These are phyloP conservation scores for Trametopsis cervina DNA, from an alignment of 768 basidiomycete species.

Conservation along the genomic window DNA sequence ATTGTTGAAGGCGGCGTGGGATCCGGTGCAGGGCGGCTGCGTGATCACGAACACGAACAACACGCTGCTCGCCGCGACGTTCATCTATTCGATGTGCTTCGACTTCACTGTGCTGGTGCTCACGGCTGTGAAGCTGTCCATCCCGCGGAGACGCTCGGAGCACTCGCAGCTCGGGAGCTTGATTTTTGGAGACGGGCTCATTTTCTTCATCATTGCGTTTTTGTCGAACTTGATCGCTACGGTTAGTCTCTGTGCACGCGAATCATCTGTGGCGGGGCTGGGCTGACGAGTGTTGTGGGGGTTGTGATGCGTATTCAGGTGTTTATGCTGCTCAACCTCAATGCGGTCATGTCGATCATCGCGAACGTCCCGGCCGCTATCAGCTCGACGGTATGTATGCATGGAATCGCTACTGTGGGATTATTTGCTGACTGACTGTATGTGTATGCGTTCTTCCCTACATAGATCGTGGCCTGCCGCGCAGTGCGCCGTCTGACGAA, in stretches of 20 bases:
- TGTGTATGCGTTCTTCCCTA: no score
- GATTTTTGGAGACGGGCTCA: slow-evolving; percentile 66
- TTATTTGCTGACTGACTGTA: slow-evolving; percentile 3
- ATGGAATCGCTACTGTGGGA: background rate
- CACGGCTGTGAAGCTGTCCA: slow-evolving; percentile 52
- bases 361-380: slow-evolving; percentile 69
- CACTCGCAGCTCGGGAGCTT: slow-evolving; percentile 43
- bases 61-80: slow-evolving; percentile 57
- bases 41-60: slow-evolving; percentile 55
- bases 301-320: slow-evolving; percentile 23
- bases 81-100: slow-evolving; percentile 74
- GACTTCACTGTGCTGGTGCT: slow-evolving; percentile 55
- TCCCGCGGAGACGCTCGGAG: slow-evolving; percentile 27
- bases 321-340: slow-evolving; percentile 62
- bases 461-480: slow-evolving; percentile 55
- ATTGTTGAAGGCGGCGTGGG: slow-evolving; percentile 51
- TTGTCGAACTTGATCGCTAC: slow-evolving; percentile 36
- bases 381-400: slow-evolving; percentile 50
- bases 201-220: slow-evolving; percentile 71
- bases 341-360: slow-evolving; percentile 67
- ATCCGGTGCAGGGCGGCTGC: slow-evolving; percentile 43
- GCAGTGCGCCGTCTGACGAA: slow-evolving; percentile 61
- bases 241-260: no score
- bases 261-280: no score
- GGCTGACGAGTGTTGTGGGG: no score